Conservation (phyloP, 805 yeast genomes). For the Candida dendrica region DNA sequence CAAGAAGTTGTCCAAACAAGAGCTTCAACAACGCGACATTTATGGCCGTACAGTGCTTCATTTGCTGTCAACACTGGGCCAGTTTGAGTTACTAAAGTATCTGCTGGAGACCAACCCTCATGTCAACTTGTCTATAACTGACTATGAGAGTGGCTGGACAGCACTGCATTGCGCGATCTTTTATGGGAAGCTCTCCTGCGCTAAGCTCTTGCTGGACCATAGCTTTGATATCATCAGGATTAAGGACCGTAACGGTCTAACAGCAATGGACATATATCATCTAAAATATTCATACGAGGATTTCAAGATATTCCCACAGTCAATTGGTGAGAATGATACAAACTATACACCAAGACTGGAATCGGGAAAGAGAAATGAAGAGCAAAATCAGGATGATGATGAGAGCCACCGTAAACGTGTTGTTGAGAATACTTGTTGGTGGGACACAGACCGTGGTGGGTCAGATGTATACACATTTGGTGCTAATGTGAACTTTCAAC, state of each 20-base stretch:
- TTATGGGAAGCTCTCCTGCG: conserved; percentile 48
- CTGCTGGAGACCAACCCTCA: conserved; percentile 40
- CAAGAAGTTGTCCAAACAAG: conserved; percentile 25
- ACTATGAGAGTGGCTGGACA: conserved; percentile 78
- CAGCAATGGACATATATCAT: conserved; percentile 60
- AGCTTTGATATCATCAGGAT: conserved; percentile 35
- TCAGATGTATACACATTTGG: conserved; percentile 58
- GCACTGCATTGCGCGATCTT: conserved; percentile 66
- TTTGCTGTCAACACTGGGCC: conserved; percentile 41
- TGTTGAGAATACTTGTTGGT: conserved; percentile 26
- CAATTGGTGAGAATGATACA: conserved; percentile 23
- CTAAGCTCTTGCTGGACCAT: conserved; percentile 33
- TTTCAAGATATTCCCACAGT: conserved; percentile 35
- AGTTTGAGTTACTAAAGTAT: conserved; percentile 36
- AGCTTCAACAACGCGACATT: conserved; percentile 47
- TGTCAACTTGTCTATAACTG: conserved; percentile 40
- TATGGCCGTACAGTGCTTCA: conserved; percentile 69
- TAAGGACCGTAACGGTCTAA: conserved; percentile 63
- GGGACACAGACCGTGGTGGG: conserved; percentile 44
- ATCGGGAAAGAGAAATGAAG: conserved; percentile 1
- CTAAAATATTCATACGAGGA: conserved; percentile 32
- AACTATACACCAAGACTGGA: conserved; percentile 12
- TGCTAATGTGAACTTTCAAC: conserved; percentile 49
- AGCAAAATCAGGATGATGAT: neutral
- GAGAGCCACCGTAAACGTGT: neutral